Percentiles rank a stretch among this genome's conserved stretches.
phyloP scores from a whole-genome alignment of 1,284 basidiomycete species.

The Trametes hirsuta region DNA sequence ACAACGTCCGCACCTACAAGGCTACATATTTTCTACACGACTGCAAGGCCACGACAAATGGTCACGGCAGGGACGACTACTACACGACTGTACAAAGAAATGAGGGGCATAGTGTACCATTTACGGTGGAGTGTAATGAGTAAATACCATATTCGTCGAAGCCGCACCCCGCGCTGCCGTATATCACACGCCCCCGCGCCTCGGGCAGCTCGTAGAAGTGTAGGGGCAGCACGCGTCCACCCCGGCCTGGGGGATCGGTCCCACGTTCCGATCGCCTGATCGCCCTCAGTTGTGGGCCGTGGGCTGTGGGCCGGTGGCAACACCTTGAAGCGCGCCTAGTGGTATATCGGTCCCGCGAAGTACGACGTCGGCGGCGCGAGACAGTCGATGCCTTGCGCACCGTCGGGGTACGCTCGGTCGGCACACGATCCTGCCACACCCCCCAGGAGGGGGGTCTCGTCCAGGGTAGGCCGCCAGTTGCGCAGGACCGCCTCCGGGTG shows the following conservation, averaged over 20 bases:
- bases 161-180: neutral
- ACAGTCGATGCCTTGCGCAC: neutral
- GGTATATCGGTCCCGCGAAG: constrained; percentile 14
- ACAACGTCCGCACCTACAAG: constrained; percentile 2
- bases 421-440: neutral
- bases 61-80: neutral
- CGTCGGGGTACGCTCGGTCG: neutral
- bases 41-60: neutral
- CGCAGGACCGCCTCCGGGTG: constrained; percentile 9
- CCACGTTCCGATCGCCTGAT: constrained; percentile 2
- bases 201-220: neutral
- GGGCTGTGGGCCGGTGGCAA: neutral
- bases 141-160: neutral
- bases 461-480: constrained; percentile 15
- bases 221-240: neutral
- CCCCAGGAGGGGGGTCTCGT: constrained; percentile 7
- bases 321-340: neutral
- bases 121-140: constrained; percentile 1
- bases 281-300: neutral
- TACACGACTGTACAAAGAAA: constrained; percentile 4
- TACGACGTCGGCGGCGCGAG: constrained; percentile 12
- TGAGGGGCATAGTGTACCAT: constrained; percentile 1
- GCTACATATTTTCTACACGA: constrained; percentile 2
- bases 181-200: neutral
- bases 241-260: neutral